Percentiles rank a stretch among this genome's conserved stretches.
Conservation (phyloP, 2,329 filamentous ascomycete genomes). For the Botrytis paeoniae region DNA sequence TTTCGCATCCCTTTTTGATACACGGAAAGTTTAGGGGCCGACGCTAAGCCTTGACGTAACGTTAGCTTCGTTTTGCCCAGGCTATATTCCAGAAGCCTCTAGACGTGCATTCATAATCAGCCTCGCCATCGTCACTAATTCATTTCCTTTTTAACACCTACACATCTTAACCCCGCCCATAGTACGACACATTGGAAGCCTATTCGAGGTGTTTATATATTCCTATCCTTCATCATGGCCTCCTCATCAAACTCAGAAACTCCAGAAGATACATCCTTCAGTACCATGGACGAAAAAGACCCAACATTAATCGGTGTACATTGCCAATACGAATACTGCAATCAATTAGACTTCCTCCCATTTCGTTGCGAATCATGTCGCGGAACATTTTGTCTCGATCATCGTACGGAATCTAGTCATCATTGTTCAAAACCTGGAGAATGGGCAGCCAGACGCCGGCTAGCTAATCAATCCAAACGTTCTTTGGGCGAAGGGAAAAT, state of each 20-base stretch:
- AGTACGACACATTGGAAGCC: constrained; percentile 1
- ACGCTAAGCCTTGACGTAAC: background rate
- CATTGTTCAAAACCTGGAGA: constrained; percentile 59
- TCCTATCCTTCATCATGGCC: constrained; percentile 46
- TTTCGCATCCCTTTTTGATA: background rate
- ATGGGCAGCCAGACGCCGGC: constrained; percentile 57
- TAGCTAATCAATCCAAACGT: constrained; percentile 51
- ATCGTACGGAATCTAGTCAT: constrained; percentile 83
- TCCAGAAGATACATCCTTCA: constrained; percentile 55
- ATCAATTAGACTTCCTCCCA: constrained; percentile 92
- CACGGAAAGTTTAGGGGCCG: background rate
- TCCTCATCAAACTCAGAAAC: constrained; percentile 44
- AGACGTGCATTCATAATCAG: constrained; percentile 26
- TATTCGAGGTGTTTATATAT: constrained; percentile 20
- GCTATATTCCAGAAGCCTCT: constrained; percentile 29
- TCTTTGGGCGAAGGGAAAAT: constrained; percentile 53
- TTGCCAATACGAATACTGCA: constrained; percentile 88
- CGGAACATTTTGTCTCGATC: constrained; percentile 86
- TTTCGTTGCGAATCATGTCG: constrained; percentile 89
- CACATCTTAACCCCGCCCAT: background rate
- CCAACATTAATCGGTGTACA: constrained; percentile 83
- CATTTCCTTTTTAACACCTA: constrained; percentile 27
- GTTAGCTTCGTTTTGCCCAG: constrained; percentile 14
- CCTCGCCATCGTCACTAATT: constrained; percentile 27
- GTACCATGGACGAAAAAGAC: constrained; percentile 73